These are phyloP conservation scores for Parmelia sp. DNA, from an alignment of 495 filamentous ascomycete species.

Conservation along the genomic window DNA sequence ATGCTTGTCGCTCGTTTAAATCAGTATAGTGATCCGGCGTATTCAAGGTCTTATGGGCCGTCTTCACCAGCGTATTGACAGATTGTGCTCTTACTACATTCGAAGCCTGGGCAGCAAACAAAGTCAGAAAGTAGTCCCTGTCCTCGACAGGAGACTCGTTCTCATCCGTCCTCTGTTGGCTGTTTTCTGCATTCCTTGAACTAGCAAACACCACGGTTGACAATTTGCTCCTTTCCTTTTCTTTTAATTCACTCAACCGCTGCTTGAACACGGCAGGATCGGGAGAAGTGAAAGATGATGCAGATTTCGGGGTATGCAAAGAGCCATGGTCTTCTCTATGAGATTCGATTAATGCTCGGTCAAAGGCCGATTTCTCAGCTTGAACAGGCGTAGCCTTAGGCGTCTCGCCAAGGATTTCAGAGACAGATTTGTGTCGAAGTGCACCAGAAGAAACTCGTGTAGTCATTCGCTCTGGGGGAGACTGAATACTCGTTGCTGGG, in stretches of 20 bases:
- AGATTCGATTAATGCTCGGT: constrained; percentile 27
- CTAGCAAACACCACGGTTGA: constrained; percentile 74
- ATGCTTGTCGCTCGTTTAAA: constrained; percentile 76
- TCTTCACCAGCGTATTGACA: constrained; percentile 61
- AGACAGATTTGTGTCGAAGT: constrained; percentile 65
- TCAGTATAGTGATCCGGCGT: constrained; percentile 70
- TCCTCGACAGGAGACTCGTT: constrained; percentile 41
- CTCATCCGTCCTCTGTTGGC: constrained; percentile 36
- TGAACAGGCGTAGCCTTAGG: constrained; percentile 40
- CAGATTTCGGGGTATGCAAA: constrained; percentile 36
- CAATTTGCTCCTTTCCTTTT: constrained; percentile 56
- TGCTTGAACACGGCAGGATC: constrained; percentile 42
- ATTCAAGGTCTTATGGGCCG: constrained; percentile 74
- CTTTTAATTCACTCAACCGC: constrained; percentile 49
- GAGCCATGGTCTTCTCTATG: constrained; percentile 32
- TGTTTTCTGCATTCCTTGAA: constrained; percentile 29
- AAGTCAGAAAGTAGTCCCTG: constrained; percentile 72
- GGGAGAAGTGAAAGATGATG: constrained; percentile 31
- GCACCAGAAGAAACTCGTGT: constrained; percentile 61
- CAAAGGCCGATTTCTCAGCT: constrained; percentile 30
- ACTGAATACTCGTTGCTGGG: constrained; percentile 26
- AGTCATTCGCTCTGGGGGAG: constrained; percentile 50
- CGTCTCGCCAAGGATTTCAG: constrained; percentile 62
- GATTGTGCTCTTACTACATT: constrained; percentile 51
- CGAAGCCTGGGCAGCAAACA: constrained; percentile 67